phyloP scores from a whole-genome alignment of 2,329 filamentous ascomycete genomes.

The Didymella glomerata region DNA sequence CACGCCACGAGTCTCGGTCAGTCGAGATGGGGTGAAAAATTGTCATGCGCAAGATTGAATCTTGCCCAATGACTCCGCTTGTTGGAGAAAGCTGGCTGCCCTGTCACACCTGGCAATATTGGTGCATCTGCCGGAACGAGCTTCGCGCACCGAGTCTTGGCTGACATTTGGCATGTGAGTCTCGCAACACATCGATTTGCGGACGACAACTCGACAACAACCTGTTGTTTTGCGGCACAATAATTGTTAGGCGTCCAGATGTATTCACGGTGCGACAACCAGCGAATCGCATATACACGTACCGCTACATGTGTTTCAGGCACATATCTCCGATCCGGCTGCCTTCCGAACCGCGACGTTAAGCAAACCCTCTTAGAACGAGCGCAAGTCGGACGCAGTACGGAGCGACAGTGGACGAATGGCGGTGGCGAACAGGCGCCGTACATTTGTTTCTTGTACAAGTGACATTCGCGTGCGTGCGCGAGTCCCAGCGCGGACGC shows the following conservation, averaged over 20 bases:
- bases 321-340: conserved; percentile 1
- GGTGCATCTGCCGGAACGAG: neutral
- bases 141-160: neutral
- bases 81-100: neutral
- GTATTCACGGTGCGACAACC: conserved; percentile 10
- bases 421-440: conserved; percentile 4
- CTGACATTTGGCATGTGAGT: conserved; percentile 1
- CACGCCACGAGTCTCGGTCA: conserved; percentile 1
- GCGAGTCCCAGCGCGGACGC: neutral
- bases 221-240: neutral
- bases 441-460: conserved; percentile 35
- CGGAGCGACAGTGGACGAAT: conserved; percentile 32
- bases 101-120: neutral
- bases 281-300: conserved; percentile 3
- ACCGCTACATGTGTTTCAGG: conserved; percentile 1
- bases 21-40: neutral
- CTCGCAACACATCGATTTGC: neutral
- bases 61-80: neutral
- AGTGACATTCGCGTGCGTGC: conserved; percentile 1
- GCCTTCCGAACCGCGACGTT: conserved; percentile 2
- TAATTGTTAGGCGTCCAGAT: conserved; percentile 22
- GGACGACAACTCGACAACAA: neutral
- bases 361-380: conserved; percentile 5
- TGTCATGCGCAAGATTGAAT: neutral
- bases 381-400: conserved; percentile 1